phyloP scores from a whole-genome alignment of 768 basidiomycete species.

The Thelephora aurantiotincta region DNA sequence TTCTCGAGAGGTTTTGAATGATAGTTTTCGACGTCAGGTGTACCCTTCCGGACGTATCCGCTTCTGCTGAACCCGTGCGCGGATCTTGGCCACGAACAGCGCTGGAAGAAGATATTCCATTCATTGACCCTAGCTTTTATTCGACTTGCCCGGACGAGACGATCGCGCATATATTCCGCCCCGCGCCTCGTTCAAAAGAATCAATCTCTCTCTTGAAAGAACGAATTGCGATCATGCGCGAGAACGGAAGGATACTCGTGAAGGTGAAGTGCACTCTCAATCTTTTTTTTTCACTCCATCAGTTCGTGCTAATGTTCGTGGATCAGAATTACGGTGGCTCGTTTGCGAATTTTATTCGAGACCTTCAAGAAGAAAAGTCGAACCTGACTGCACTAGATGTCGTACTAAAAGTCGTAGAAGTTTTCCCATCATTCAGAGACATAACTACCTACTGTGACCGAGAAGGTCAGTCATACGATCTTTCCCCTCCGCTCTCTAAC shows the following conservation, averaged over 20 bases:
- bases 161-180: conserved; percentile 56
- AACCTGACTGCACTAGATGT: conserved; percentile 54
- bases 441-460: conserved; percentile 41
- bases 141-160: conserved; percentile 67
- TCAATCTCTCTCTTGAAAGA: conserved; percentile 55
- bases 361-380: conserved; percentile 29
- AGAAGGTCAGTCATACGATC: conserved; percentile 29
- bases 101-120: conserved; percentile 60
- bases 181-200: conserved; percentile 42
- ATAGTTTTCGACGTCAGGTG: not conserved
- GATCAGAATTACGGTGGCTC: conserved; percentile 54
- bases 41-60: not conserved
- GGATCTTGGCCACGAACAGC: conserved; percentile 27
- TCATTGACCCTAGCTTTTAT: conserved; percentile 72
- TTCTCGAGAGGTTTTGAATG: not conserved
- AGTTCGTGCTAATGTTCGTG: not conserved
- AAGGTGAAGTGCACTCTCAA: conserved; percentile 32
- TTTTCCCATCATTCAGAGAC: conserved; percentile 69
- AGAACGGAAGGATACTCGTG: conserved; percentile 61
- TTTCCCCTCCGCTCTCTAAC: not conserved
- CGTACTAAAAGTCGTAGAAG: conserved; percentile 52
- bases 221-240: conserved; percentile 63
- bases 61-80: conserved; percentile 1
- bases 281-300: not conserved
- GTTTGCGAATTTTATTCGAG: conserved; percentile 48